phyloP scores from a whole-genome alignment of 176 grass and related monocot genomes.

The Thalia dealbata region DNA sequence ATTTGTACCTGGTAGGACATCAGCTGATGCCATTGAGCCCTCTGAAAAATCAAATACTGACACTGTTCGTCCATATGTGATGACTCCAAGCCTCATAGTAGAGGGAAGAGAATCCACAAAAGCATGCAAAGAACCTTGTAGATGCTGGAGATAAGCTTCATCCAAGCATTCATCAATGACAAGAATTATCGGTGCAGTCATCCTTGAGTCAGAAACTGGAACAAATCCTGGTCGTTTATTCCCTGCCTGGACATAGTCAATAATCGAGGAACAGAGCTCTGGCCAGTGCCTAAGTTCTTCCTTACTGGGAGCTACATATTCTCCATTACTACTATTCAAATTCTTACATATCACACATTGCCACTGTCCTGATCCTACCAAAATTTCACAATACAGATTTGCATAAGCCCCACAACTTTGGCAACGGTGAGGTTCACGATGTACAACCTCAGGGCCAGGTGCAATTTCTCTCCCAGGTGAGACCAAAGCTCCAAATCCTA shows the following conservation, averaged over 20 bases:
- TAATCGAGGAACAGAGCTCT: conserved; percentile 43
- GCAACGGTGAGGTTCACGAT: conserved; percentile 56
- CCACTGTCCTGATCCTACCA: conserved; percentile 64
- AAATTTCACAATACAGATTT: conserved; percentile 70
- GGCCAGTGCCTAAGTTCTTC: conserved; percentile 64
- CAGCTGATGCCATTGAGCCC: conserved; percentile 55
- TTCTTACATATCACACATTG: conserved; percentile 87
- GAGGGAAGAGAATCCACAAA: conserved; percentile 75
- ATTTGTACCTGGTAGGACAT: conserved; percentile 75
- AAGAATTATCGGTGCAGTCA: conserved; percentile 70
- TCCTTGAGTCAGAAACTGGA: conserved; percentile 54
- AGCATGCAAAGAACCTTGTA: conserved; percentile 97
- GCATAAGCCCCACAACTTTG: conserved; percentile 75
- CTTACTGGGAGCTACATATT: conserved; percentile 71
- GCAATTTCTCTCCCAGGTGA: conserved; percentile 63
- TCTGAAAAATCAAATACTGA: conserved; percentile 99
- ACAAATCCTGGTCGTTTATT: conserved; percentile 65
- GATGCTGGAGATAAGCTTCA: conserved; percentile 80
- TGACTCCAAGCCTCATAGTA: conserved; percentile 67
- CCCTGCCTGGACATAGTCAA: conserved; percentile 72
- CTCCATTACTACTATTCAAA: conserved; percentile 64
- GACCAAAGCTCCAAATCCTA: conserved; percentile 87
- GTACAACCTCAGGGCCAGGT: conserved; percentile 56
- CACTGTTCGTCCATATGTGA: conserved; percentile 80
- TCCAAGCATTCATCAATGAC: conserved; percentile 90